Evolutionary conservation across 257 asterid species (phyloP), one percentile per base, ranked within the genome.

Genomic region (Solanum piurae): DNA sequence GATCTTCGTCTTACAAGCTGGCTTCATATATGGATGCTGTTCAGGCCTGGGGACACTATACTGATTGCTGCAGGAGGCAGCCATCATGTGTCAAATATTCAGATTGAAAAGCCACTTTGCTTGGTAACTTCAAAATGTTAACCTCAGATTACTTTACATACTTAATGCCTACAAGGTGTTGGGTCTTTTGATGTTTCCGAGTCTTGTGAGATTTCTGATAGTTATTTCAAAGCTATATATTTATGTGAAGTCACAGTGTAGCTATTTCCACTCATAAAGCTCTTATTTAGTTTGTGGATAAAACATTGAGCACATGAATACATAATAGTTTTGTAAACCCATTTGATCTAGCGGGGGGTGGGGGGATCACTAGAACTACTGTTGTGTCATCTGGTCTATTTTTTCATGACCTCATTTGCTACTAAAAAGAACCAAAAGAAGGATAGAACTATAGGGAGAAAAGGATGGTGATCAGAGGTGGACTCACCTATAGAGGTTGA

Each of bases 1-100:
- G 86, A 31, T 1, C 21, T 29, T 49, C 20, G 20, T 9, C 69
- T 49, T 31, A 46, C 69, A 49, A 49, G 86, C 69, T 82, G 31
- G 7, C 33, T 34, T 88, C 82, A 83, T 74, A 83, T 76, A 89
- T 89, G 83, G 84, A 89, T 89, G 82, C 40, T 79, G 62, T 90
- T 85, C 95, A 95, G 99, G 95, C 98, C 99, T 76, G 99, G 99
- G 38, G 99, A 97, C 90, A 95, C 98, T 58, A 96, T 97, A 87
- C 92, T 97, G 88, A 93, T 97, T 92, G 95, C 99, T 72, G 97
- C 98, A 8, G 99, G 99, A 62, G 99, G 99, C 75, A 91, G 92
- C 90, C 99, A 97, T 88, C 92, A 69, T 86, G 92, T 96, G 3
- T 95, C 98, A 71, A 94, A 95, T 90, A 94, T 97, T 90, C 99